Percentiles rank a stretch among this genome's conserved stretches.
phyloP scores from a whole-genome alignment of 257 asterid genomes.

The Rauvolfia tetraphylla region DNA sequence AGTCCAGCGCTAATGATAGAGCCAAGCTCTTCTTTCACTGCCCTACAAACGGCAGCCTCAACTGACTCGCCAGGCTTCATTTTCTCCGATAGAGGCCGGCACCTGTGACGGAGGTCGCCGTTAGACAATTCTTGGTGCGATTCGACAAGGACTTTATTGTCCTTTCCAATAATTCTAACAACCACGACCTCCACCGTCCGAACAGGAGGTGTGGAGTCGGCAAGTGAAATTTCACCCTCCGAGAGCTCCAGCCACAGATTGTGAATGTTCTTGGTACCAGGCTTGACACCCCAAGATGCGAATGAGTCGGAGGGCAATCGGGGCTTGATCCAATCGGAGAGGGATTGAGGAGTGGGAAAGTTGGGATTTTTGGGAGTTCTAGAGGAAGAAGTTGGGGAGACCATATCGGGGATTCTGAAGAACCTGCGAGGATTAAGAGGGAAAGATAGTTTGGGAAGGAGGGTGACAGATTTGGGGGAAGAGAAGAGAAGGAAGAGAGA shows the following conservation, averaged over 20 bases:
- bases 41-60: conserved; percentile 74
- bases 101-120: conserved; percentile 56
- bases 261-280: conserved; percentile 87
- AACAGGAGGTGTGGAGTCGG: conserved; percentile 74
- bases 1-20: conserved; percentile 26
- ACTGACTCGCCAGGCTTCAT: conserved; percentile 93
- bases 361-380: conserved; percentile 29
- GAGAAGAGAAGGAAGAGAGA: conserved; percentile 65
- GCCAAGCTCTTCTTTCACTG: conserved; percentile 86
- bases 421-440: conserved; percentile 47
- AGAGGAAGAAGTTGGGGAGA: conserved; percentile 26
- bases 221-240: conserved; percentile 69
- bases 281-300: conserved; percentile 91
- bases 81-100: conserved; percentile 87
- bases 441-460: conserved; percentile 43
- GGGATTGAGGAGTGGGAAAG: conserved; percentile 79
- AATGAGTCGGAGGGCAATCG: conserved; percentile 64
- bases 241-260: conserved; percentile 85
- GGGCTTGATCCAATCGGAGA: conserved; percentile 88
- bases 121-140: conserved; percentile 85
- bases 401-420: conserved; percentile 54
- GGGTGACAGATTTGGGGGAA: conserved; percentile 47
- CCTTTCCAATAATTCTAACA: conserved; percentile 53
- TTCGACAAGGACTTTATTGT: conserved; percentile 60
- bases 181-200: conserved; percentile 75